Evolutionary conservation across 148 eudicot species (phyloP).

Genomic region (Polygonum aviculare): DNA sequence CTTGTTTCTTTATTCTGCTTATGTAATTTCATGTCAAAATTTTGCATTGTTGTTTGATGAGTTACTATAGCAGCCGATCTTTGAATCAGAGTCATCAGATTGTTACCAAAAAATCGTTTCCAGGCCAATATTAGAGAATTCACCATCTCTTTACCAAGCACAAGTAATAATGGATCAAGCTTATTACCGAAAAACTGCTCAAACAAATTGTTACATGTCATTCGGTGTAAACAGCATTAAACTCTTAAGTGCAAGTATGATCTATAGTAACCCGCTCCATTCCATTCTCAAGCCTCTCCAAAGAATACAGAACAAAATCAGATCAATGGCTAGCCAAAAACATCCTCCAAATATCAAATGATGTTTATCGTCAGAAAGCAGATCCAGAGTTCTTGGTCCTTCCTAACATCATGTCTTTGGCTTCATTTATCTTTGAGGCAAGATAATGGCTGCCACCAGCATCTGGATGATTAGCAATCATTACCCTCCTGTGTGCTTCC

Average conservation of each 20-base stretch:
- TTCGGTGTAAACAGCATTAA: background rate
- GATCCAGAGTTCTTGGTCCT: conserved; percentile 38
- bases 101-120: background rate
- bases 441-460: conserved; percentile 65
- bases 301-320: conserved; percentile 4
- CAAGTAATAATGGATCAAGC: background rate
- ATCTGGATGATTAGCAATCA: conserved; percentile 62
- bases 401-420: conserved; percentile 48
- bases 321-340: background rate
- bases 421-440: conserved; percentile 57
- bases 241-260: background rate
- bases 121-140: background rate
- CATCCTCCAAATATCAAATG: background rate
- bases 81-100: background rate
- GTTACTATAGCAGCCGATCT: background rate
- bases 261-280: background rate
- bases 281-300: background rate
- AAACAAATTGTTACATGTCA: background rate
- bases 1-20: too few relatives aligned
- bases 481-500: conserved; percentile 53
- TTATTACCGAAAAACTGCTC: background rate
- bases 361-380: conserved; percentile 22
- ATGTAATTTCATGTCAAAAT: too few relatives aligned
- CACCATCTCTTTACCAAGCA: background rate
- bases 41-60: background rate